These are phyloP conservation scores for Alternaria solani DNA, from an alignment of 2,329 filamentous ascomycete species.

Conservation along the genomic window DNA sequence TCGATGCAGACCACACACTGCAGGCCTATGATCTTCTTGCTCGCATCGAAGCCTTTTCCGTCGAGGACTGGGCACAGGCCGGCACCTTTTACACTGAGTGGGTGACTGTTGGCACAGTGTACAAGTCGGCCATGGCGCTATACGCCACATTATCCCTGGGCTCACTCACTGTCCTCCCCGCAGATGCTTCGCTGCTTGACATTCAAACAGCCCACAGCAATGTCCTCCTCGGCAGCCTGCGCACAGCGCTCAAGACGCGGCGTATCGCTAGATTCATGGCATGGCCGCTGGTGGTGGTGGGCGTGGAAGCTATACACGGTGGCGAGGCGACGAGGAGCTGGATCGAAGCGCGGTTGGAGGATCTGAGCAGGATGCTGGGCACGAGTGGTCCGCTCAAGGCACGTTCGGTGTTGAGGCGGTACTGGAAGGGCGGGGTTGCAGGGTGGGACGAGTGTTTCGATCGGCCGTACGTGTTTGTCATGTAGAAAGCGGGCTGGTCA, in stretches of 20 bases:
- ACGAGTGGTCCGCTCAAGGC: conserved; percentile 35
- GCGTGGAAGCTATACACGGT: conserved; percentile 37
- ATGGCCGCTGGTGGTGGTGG: conserved; percentile 39
- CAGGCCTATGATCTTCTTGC: conserved; percentile 32
- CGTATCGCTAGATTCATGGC: conserved; percentile 27
- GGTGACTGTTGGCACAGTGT: conserved; percentile 34
- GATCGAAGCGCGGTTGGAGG: conserved; percentile 28
- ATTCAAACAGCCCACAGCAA: conserved; percentile 27
- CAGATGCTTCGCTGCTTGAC: conserved; percentile 22
- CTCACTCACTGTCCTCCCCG: conserved; percentile 29
- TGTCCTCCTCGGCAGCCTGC: conserved; percentile 19
- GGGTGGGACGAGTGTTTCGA: conserved; percentile 45
- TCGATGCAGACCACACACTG: conserved; percentile 16
- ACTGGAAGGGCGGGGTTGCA: conserved; percentile 31
- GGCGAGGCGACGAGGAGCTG: conserved; percentile 24
- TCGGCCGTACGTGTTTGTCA: conserved; percentile 32
- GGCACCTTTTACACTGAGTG: conserved; percentile 31
- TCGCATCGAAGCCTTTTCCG: conserved; percentile 32
- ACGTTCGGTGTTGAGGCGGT: conserved; percentile 29
- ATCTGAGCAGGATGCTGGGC: conserved; percentile 29
- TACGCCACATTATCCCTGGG: conserved; percentile 42
- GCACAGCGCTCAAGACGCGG: conserved; percentile 11
- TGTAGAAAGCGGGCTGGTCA: conserved; percentile 21
- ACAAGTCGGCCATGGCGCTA: conserved; percentile 34
- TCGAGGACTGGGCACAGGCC: conserved; percentile 40